Evolutionary conservation across 2,329 filamentous ascomycete species (phyloP).

Genomic region (Alternaria hordeiaustralica): DNA sequence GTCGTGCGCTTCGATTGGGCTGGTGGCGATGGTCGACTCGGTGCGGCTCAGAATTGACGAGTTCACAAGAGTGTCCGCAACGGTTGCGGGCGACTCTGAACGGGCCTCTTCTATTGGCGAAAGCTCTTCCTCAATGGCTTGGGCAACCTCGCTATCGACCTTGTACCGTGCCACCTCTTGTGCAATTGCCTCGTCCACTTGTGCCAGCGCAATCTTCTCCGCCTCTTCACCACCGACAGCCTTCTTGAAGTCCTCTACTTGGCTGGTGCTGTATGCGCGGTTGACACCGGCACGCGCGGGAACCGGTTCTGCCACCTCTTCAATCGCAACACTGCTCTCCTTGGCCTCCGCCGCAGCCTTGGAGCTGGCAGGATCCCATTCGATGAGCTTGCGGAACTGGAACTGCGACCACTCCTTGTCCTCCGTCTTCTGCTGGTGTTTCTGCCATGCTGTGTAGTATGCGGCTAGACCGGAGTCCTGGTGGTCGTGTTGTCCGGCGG

Average conservation of each 20-base stretch:
- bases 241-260: conserved; percentile 67
- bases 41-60: conserved; percentile 36
- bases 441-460: conserved; percentile 90
- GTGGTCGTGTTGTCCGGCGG: conserved; percentile 36
- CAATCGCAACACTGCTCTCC: conserved; percentile 38
- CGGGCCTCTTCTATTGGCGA: conserved; percentile 37
- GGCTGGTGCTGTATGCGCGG: conserved; percentile 61
- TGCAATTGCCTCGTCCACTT: conserved; percentile 84
- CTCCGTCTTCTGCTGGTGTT: conserved; percentile 68
- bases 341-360: conserved; percentile 49
- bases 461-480: conserved; percentile 73
- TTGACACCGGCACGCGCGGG: conserved; percentile 46
- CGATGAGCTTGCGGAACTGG: conserved; percentile 85
- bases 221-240: conserved; percentile 56
- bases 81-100: conserved; percentile 41
- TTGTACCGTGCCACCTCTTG: conserved; percentile 73
- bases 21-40: conserved; percentile 63
- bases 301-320: conserved; percentile 39
- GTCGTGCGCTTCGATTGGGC: conserved; percentile 66
- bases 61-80: conserved; percentile 36
- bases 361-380: conserved; percentile 72
- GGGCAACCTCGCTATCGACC: conserved; percentile 54
- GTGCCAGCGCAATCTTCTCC: conserved; percentile 68
- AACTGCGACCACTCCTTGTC: conserved; percentile 91
- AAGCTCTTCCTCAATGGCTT: conserved; percentile 43